phyloP scores from a whole-genome alignment of 2,329 filamentous ascomycete genomes.

The Epicoccum sorghinum region DNA sequence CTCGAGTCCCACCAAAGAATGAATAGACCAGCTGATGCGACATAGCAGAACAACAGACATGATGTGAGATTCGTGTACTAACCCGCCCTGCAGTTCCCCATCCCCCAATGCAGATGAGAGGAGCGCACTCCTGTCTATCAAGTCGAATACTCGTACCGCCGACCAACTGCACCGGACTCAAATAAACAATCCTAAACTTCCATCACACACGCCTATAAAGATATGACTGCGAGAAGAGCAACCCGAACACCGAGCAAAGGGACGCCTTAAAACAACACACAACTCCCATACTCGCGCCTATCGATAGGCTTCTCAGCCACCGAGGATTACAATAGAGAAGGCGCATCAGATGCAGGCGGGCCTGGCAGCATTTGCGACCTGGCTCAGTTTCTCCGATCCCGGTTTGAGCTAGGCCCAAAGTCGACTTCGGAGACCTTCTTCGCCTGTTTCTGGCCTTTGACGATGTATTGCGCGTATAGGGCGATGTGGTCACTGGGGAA shows the following conservation, averaged over 20 bases:
- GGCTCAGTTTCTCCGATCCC: conserved; percentile 37
- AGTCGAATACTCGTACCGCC: conserved; percentile 21
- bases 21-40: conserved; percentile 25
- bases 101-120: conserved; percentile 28
- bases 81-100: conserved; percentile 27
- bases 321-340: conserved; percentile 25
- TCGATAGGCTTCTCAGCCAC: conserved; percentile 35
- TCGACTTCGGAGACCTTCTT: conserved; percentile 55
- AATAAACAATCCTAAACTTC: conserved; percentile 33
- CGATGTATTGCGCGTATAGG: conserved; percentile 85
- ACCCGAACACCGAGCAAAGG: conserved; percentile 45
- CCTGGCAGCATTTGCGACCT: conserved; percentile 5
- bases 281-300: conserved; percentile 37
- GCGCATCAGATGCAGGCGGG: conserved; percentile 7
- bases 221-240: conserved; percentile 32
- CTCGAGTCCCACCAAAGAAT: conserved; percentile 21
- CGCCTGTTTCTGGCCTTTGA: conserved; percentile 81
- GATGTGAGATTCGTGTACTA: conserved; percentile 42
- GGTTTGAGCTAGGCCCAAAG: conserved; percentile 43
- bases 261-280: conserved; percentile 41
- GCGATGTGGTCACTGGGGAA: conserved; percentile 93
- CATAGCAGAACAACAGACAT: conserved; percentile 41
- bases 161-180: conserved; percentile 21
- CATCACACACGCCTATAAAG: conserved; percentile 29
- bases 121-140: conserved; percentile 26